Percentiles rank a stretch among this genome's conserved stretches.
Conservation (phyloP, 2,329 filamentous ascomycete genomes). For the Aspergillus sp. region DNA sequence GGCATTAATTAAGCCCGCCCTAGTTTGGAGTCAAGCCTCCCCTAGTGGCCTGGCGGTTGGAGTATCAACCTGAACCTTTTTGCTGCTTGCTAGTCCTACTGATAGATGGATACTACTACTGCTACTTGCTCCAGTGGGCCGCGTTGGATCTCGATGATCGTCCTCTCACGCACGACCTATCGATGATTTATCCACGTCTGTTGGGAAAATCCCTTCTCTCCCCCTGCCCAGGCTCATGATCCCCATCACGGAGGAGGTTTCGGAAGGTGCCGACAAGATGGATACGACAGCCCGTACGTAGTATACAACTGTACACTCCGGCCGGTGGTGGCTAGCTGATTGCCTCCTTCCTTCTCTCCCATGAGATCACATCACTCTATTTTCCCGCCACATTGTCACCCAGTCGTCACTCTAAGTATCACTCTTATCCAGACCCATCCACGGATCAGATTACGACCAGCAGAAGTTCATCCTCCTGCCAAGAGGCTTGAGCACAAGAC, state of each 20-base stretch:
- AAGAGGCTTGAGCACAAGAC: not conserved
- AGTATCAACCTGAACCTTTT: not conserved
- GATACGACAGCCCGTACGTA: not conserved
- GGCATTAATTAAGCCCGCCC: not conserved
- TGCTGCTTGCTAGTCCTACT: too few relatives aligned
- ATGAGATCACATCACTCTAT: not conserved
- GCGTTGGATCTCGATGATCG: conserved; percentile 6
- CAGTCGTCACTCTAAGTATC: not conserved
- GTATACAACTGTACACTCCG: not conserved
- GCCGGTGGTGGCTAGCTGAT: not conserved
- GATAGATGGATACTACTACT: not conserved
- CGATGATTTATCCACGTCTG: too few relatives aligned
- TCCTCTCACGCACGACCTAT: not conserved
- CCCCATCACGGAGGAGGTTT: not conserved
- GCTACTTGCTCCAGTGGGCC: conserved; percentile 7
- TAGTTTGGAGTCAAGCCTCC: conserved; percentile 3
- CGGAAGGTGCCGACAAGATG: not conserved
- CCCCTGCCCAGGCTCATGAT: not conserved
- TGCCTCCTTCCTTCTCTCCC: not conserved
- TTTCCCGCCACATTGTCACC: not conserved
- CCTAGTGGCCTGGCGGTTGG: not conserved
- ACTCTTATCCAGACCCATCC: not conserved
- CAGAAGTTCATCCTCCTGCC: not conserved
- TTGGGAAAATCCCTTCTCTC: too few relatives aligned
- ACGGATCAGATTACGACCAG: not conserved